Base-by-base conservation (phyloP, 2,329 filamentous ascomycete species). In the Blastomyces gilchristii region DNA sequence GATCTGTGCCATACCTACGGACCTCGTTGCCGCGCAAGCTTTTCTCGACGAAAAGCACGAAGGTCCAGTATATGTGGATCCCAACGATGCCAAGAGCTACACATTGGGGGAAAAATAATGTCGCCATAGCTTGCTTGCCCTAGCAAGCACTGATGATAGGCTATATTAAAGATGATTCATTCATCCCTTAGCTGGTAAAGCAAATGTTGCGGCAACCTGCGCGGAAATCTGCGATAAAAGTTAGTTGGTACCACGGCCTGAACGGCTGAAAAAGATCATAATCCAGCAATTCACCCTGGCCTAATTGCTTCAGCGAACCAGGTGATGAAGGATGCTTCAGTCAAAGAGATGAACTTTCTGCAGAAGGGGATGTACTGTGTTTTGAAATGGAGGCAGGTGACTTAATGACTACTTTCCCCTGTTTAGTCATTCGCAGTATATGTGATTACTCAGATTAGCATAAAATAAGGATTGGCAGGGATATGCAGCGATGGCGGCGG, bases 401-500 rank as follows among this genome's bases (percentile, higher is more conserved):
- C 8, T n/a, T 58, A 2, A 39, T 41, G 56, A 28, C 22, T 1
- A 18, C 5, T 9, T 58, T 62, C 18, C 60, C 60, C 4, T 62
- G 61, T 22, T 4, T 62, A 9, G 52, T 62, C 2, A 58, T 62
- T 34, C 52, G 61, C 1, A 53, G 61, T 11, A 62, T 62, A 4
- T 62, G 61, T n/a, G 52, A 62, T 41, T 62, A 62, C n/a, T n/a
- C 61, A 9, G 61, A 62, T 25, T n/a, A 5, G 9, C 61, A 62
- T 31, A 62, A 62, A 62, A 58, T 22, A 58, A 58, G 14, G 18
- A 50, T 2, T 58, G 61, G 61, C 61, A 62, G 22, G 52, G 28
- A 11, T 62, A 62, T 49, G 61, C 61, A 31, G 53, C 61, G 6
- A 18, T 50, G n/a, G 5, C 52, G 2, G 61, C 61, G 8, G 50